These are phyloP conservation scores for Amesomyces nigricolor DNA, from an alignment of 2,329 filamentous ascomycete species.

Conservation along the genomic window DNA sequence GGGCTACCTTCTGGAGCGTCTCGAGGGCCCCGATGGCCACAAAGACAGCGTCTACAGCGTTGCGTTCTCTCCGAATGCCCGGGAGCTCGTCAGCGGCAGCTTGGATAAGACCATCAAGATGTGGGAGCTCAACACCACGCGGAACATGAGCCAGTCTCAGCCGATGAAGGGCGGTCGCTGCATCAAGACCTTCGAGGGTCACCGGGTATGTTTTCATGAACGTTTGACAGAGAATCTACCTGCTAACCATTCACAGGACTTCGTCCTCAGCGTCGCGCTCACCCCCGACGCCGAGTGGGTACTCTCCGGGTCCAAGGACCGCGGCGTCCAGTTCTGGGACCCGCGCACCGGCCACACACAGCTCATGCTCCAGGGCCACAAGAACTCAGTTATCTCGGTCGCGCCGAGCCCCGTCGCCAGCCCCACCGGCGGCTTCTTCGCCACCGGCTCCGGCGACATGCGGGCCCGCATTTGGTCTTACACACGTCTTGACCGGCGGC, in stretches of 20 bases:
- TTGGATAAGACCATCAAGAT: slow-evolving; percentile 99
- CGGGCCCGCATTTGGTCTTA: slow-evolving; percentile 96
- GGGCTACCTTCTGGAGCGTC: slow-evolving; percentile 80
- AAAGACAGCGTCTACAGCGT: slow-evolving; percentile 97
- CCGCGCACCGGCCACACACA: slow-evolving; percentile 88
- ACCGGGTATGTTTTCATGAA: slow-evolving; percentile 58
- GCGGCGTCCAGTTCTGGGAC: slow-evolving; percentile 98
- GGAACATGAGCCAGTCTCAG: slow-evolving; percentile 52
- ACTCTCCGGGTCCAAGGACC: slow-evolving; percentile 93
- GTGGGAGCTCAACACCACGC: slow-evolving; percentile 82
- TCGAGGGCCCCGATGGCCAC: slow-evolving; percentile 90
- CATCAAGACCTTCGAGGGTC: slow-evolving; percentile 93
- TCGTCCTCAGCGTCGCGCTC: slow-evolving; percentile 90
- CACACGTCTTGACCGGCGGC: slow-evolving; percentile 39
- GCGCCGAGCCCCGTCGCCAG: slow-evolving; percentile 92
- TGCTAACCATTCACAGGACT: slow-evolving; percentile 59
- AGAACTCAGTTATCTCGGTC: slow-evolving; percentile 97
- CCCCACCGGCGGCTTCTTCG: slow-evolving; percentile 81
- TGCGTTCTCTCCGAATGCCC: slow-evolving; percentile 88
- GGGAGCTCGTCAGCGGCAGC: slow-evolving; percentile 89
- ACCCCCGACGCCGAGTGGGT: slow-evolving; percentile 95
- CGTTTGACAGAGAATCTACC: neutral
- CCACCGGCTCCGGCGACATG: slow-evolving; percentile 96
- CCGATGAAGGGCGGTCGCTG: slow-evolving; percentile 83
- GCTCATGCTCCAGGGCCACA: slow-evolving; percentile 97